phyloP scores from a whole-genome alignment of 2,329 filamentous ascomycete species.

The Pochonia chlamydosporia region DNA sequence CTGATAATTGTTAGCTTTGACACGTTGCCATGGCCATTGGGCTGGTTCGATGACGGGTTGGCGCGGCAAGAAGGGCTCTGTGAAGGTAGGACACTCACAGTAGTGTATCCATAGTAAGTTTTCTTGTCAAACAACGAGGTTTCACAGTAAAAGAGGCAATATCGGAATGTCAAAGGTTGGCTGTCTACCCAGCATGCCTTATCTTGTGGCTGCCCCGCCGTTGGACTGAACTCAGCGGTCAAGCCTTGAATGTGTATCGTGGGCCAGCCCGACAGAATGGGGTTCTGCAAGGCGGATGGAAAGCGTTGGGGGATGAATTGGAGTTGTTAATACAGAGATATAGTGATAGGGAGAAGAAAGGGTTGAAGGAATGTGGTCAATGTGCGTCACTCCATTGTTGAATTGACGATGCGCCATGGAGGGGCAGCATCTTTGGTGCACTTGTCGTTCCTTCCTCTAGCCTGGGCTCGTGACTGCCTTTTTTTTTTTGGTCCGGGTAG shows the following conservation, averaged over 20 bases:
- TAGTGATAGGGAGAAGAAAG: background rate
- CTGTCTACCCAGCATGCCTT: background rate
- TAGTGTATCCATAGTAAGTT: slow-evolving; percentile 50
- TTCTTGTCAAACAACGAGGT: background rate
- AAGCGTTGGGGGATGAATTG: too few species aligned
- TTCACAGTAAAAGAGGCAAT: background rate
- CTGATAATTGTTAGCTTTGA: slow-evolving; percentile 36
- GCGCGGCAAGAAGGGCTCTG: background rate
- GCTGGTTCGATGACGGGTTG: background rate
- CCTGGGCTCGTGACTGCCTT: too few species aligned
- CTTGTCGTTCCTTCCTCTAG: too few species aligned
- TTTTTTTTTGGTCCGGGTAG: background rate
- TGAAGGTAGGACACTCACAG: slow-evolving; percentile 42
- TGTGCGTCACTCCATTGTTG: background rate
- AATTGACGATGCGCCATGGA: background rate
- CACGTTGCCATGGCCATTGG: background rate
- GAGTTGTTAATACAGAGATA: too few species aligned
- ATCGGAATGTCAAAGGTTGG: background rate
- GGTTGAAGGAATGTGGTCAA: background rate
- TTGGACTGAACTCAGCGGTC: background rate
- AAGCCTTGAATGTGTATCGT: background rate
- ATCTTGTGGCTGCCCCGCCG: background rate
- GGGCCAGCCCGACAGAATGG: too few species aligned
- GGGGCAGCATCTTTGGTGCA: too few species aligned
- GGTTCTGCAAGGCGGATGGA: too few species aligned